These are phyloP conservation scores for Eucalyptus guilfoylei DNA, from an alignment of 345 rosid species.

Conservation along the genomic window DNA sequence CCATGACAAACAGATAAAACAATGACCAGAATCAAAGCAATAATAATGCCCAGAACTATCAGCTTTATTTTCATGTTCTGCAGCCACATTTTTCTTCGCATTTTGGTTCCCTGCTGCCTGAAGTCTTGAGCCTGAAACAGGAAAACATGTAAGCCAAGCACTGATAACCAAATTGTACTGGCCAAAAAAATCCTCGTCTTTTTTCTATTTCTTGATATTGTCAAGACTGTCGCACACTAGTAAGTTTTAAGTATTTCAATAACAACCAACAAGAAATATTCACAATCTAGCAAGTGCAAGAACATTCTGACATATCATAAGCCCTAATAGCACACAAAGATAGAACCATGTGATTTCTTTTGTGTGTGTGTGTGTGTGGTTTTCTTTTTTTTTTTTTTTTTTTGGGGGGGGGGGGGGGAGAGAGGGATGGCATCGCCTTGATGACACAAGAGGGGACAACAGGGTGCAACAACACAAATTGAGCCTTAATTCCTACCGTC, in stretches of 20 bases:
- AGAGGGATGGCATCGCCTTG: neutral
- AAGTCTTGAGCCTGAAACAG: constrained; percentile 61
- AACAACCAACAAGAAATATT: neutral
- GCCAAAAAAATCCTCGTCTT: neutral
- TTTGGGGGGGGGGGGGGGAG: neutral
- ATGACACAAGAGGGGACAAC: neutral
- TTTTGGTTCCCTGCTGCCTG: constrained; percentile 58
- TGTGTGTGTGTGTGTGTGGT: neutral
- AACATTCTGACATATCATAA: neutral
- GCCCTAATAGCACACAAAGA: neutral
- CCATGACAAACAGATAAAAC: constrained; percentile 45
- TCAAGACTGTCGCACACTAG: neutral
- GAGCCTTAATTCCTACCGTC: neutral
- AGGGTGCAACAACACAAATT: neutral
- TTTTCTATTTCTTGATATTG: neutral
- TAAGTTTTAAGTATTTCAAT: neutral
- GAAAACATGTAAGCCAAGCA: neutral
- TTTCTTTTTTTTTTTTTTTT: no score
- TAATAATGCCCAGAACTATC: constrained; percentile 44
- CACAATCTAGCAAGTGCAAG: neutral
- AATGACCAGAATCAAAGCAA: constrained; percentile 53
- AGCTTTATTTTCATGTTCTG: constrained; percentile 81
- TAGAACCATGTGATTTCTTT: neutral
- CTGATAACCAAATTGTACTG: neutral
- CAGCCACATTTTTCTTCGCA: constrained; percentile 67